Conservation (phyloP, 2,329 filamentous ascomycete species). For the Colletotrichum endophyticum region DNA sequence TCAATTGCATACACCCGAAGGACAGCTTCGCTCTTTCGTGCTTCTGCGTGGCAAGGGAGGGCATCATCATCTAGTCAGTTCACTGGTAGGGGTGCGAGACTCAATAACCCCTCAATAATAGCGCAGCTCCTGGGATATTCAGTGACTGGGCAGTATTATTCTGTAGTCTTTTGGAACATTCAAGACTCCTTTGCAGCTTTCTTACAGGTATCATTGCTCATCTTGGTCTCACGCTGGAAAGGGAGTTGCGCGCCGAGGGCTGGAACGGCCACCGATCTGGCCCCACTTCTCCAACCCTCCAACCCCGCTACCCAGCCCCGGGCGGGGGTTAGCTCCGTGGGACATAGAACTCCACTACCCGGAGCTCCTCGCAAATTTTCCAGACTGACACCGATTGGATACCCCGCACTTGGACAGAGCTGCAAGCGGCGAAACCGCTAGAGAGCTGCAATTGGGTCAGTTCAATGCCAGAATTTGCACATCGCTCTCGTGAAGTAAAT, state of each 20-base stretch:
- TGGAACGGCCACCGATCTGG: background rate
- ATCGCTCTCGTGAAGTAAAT: background rate
- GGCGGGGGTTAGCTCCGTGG: no score
- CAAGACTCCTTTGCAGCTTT: accelerated
- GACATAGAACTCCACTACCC: no score
- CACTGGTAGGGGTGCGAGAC: background rate
- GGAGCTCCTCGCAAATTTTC: no score
- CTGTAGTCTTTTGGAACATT: no score
- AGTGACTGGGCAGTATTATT: accelerated
- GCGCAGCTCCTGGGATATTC: background rate
- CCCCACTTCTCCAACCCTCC: background rate
- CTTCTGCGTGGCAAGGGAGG: background rate
- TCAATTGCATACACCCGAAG: background rate
- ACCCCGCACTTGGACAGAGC: background rate
- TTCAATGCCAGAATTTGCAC: background rate
- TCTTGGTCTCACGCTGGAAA: background rate
- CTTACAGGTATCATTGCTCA: no score
- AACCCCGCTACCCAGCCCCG: no score
- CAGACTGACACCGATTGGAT: background rate
- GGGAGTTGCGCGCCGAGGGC: background rate
- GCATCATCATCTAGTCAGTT: background rate
- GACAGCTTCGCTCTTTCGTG: accelerated
- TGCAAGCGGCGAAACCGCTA: background rate
- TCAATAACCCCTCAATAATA: accelerated
- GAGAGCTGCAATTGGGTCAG: background rate